Evolutionary conservation across 257 asterid species (phyloP), one percentile per base, ranked within the genome.

Genomic region (Capsicum rhomboideum): DNA sequence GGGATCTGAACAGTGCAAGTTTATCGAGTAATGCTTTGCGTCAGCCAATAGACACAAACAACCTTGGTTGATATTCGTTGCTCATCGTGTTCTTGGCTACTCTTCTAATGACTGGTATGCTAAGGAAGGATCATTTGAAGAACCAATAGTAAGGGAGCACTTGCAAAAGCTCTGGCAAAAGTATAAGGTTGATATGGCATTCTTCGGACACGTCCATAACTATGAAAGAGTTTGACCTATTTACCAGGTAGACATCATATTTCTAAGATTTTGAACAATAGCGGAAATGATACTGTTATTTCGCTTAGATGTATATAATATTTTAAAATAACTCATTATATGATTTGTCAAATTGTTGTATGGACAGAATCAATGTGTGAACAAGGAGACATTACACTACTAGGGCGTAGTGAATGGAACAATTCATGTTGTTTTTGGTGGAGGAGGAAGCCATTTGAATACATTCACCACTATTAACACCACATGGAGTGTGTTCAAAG

Each of bases 351-450:
- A 83, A 54, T 1, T 87, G 80, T 44, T 12, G 58, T 44, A 72
- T 72, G 79, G 3, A 46, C 91, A 93, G 96, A 89, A 91, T 67
- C 82, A 86, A 82, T 92, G 97, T 68, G 93, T 91, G 84, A 92
- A 85, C 80, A 52, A 85, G 0, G 95, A 90, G 82, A 89, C 79
- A 56, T 66, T 90, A 1, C 85, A 88, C 18, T 93, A 90, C 90
- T 91, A 93, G 0, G 96, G 97, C 53, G 83, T 90, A 91, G 61
- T 75, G 61, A 75, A 75, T 26, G 61, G 81, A 26, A 75, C 81
- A 10, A 75, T 75, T 49, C 81, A 93, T 28, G 94, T 89, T 11
- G 96, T 93, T 78, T 95, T 84, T 5, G 97, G 97, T 8, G 97
- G 97, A 71, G 97, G 88, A 54, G 97, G 97, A 64, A 84, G 87